A percentile compares a stretch with the other conserved stretches of the same genome.
These are phyloP conservation scores for Leishmania turanica DNA, from an alignment of 208 protist species.

Conservation along the genomic window DNA sequence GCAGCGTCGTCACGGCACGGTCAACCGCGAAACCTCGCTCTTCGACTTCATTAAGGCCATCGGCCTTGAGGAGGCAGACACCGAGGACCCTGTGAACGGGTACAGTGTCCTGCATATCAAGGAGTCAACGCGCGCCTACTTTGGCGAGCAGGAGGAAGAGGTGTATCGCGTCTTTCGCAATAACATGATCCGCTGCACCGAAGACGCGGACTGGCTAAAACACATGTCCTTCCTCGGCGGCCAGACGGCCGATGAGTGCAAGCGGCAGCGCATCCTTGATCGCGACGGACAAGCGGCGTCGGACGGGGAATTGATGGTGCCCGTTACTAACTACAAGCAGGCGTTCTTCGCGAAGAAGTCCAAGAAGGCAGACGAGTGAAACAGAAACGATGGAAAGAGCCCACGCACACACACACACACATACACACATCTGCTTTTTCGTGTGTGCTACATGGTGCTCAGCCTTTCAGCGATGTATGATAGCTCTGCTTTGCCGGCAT, in stretches of 20 bases:
- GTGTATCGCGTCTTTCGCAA: slow-evolving; percentile 44
- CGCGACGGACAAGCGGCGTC: background rate
- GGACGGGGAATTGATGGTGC: background rate
- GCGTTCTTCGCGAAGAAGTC: slow-evolving; percentile 9
- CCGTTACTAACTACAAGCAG: slow-evolving; percentile 15
- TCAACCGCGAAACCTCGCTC: slow-evolving; percentile 29
- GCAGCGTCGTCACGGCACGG: slow-evolving; percentile 26
- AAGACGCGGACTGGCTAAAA: slow-evolving; percentile 54
- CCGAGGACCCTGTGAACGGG: slow-evolving; percentile 34
- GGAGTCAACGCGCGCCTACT: slow-evolving; percentile 49
- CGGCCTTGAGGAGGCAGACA: slow-evolving; percentile 46
- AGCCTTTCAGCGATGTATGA: background rate
- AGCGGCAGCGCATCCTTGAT: slow-evolving; percentile 34
- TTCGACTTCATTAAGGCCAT: slow-evolving; percentile 45
- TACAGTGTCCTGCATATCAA: slow-evolving; percentile 36
- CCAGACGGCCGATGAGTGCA: slow-evolving; percentile 31
- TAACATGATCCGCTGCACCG: slow-evolving; percentile 33
- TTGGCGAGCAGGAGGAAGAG: slow-evolving; percentile 60
- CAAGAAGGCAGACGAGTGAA: background rate
- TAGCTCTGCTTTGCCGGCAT: background rate
- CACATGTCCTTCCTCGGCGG: slow-evolving; percentile 29
- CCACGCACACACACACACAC: background rate
- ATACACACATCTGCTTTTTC: background rate
- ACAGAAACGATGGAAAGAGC: background rate
- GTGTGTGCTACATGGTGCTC: background rate